Conservation (phyloP, 441 rosid species). For the Cnidoscolus chayamansa region DNA sequence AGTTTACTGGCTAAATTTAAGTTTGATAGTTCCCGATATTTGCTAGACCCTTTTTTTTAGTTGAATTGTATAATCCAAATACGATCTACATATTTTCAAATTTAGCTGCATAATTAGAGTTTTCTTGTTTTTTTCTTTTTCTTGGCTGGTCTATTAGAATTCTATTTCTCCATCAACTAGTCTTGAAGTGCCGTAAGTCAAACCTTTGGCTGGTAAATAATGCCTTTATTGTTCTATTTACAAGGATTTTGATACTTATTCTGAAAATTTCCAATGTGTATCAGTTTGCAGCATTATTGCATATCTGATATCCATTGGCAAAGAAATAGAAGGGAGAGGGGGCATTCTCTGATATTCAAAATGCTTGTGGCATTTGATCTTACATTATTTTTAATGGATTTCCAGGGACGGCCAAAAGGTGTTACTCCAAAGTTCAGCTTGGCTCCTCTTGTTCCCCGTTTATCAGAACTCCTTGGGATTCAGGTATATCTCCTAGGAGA, state of each 20-base stretch:
- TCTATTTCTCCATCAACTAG: background rate
- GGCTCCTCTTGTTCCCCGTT: constrained; percentile 87
- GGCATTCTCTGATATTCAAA: background rate
- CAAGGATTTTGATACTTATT: background rate
- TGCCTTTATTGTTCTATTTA: background rate
- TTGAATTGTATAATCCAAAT: background rate
- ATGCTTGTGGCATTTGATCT: constrained; percentile 10
- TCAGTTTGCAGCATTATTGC: constrained; percentile 1
- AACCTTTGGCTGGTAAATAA: background rate
- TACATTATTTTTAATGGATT: constrained; percentile 22
- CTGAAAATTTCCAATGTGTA: background rate
- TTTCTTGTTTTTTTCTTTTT: background rate
- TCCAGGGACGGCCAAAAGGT: constrained; percentile 95
- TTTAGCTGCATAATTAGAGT: background rate
- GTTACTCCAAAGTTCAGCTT: constrained; percentile 90
- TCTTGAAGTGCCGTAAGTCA: background rate
- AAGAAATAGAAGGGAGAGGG: background rate
- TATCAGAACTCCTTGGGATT: constrained; percentile 86
- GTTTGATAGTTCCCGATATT: too few relatives aligned
- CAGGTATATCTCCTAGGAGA: constrained; percentile 41
- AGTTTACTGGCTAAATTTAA: too few relatives aligned
- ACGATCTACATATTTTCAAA: background rate
- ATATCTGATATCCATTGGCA: background rate
- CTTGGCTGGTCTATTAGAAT: background rate
- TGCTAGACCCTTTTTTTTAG: too few relatives aligned